Percentiles rank a stretch among this genome's conserved stretches.
These are phyloP conservation scores for Termitomyces heimii DNA, from an alignment of 768 basidiomycete genomes.

Conservation along the genomic window DNA sequence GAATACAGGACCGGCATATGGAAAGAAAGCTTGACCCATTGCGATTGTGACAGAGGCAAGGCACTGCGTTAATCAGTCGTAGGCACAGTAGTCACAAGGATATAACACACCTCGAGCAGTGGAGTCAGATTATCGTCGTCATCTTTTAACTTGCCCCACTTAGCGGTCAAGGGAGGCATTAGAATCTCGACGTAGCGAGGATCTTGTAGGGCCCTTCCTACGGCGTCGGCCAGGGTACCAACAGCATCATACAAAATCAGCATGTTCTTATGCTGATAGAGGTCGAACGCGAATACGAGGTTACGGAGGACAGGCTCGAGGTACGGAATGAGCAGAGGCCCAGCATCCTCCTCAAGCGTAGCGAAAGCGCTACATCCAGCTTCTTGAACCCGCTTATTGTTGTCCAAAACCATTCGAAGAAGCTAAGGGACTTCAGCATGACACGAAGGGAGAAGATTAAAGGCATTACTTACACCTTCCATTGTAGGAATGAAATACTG, in stretches of 20 bases:
- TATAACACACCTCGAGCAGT: constrained; percentile 73
- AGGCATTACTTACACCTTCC: constrained; percentile 70
- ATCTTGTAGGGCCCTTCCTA: constrained; percentile 83
- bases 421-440: constrained; percentile 46
- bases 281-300: constrained; percentile 92
- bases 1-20: constrained; percentile 88
- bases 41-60: constrained; percentile 97
- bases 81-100: not conserved
- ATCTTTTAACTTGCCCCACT: constrained; percentile 89
- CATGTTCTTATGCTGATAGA: constrained; percentile 99
- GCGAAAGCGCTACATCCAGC: constrained; percentile 99
- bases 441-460: not conserved
- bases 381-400: constrained; percentile 98
- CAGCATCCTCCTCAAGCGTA: constrained; percentile 97
- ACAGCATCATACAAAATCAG: constrained; percentile 98
- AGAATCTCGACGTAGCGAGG: constrained; percentile 87
- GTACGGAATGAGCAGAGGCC: constrained; percentile 82
- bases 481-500: constrained; percentile 94
- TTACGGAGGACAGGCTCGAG: constrained; percentile 94
- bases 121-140: constrained; percentile 93
- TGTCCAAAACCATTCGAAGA: constrained; percentile 94
- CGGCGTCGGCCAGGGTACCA: constrained; percentile 95
- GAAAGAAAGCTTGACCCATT: constrained; percentile 82
- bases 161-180: constrained; percentile 89
- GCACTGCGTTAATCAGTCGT: constrained; percentile 49